Conservation (phyloP, 2,329 filamentous ascomycete species). For the Drechslerella stenobrocha region DNA sequence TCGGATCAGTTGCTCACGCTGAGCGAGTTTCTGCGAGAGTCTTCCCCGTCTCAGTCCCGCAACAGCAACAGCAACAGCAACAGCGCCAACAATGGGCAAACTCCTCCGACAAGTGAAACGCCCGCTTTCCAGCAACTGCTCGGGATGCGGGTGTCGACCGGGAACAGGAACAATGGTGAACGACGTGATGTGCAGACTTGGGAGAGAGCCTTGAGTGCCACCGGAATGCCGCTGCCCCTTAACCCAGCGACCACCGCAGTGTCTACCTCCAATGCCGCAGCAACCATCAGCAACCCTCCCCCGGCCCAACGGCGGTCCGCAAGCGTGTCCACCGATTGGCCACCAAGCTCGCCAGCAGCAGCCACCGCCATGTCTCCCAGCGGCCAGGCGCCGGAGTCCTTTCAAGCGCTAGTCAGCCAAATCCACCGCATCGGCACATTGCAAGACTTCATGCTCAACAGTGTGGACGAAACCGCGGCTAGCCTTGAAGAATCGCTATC, state of each 20-base stretch:
- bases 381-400: constrained; percentile 47
- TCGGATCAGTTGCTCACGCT: constrained; percentile 50
- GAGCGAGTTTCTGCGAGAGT: constrained; percentile 52
- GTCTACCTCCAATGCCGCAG: constrained; percentile 38
- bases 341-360: constrained; percentile 20
- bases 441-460: constrained; percentile 51
- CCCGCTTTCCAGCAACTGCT: constrained; percentile 34
- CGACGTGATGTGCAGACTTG: constrained; percentile 39
- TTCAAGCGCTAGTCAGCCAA: constrained; percentile 51
- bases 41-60: constrained; percentile 29
- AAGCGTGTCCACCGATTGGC: constrained; percentile 38
- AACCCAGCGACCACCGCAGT: constrained; percentile 36
- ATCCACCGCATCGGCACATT: constrained; percentile 52
- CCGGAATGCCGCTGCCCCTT: constrained; percentile 32
- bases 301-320: constrained; percentile 26
- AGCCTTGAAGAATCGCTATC: constrained; percentile 45
- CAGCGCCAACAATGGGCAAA: constrained; percentile 12
- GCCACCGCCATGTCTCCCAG: constrained; percentile 21
- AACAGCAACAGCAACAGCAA: constrained; percentile 15
- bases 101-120: constrained; percentile 14
- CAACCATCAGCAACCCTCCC: constrained; percentile 44
- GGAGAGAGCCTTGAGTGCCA: constrained; percentile 36
- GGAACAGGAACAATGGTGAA: constrained; percentile 24
- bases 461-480: constrained; percentile 44
- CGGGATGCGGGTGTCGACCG: constrained; percentile 23